Base-by-base conservation (phyloP, 2,329 filamentous ascomycete species). In the Ceratocystis lukuohia region DNA sequence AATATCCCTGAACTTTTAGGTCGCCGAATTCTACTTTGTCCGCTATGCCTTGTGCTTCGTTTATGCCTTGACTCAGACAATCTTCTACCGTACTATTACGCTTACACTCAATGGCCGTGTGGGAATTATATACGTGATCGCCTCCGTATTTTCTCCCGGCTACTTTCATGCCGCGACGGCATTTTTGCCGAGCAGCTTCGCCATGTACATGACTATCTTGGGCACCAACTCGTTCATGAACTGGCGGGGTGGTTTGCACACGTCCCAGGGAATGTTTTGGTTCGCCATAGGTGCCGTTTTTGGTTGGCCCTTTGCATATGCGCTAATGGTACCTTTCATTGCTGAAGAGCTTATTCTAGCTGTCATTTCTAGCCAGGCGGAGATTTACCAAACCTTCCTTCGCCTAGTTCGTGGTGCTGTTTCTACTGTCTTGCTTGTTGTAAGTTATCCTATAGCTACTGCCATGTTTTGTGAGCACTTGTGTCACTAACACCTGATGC, bases 251-350 rank as follows among this genome's bases (percentile, higher is more conserved):
- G 89, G 90, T 0, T 78, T 91, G 59, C 89, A 87, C 74, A 96
- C 90, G 0, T 86, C 89, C 0, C 82, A 85, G 72, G 94, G 90
- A 46, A 91, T 99, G 69, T 88, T 89, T 75, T 96, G 90, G 87
- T 96, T 97, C 73, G 91, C 89, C 15, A 78, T 91, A 7, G 94
- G 90, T 41, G 89, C 88, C 6, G 81, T 95, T 50, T 77, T 99
- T 8, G 94, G 94, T 0, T 99, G 94, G 94, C 94, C 94, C 0
- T 99, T 99, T 77, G 87, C 91, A 12, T 86, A 87, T 46, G 92
- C 91, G 8, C 80, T 99, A 50, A 85, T 88, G 66, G 76, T 87
- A 5, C 94, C 94, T 0, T 95, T 94, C 72, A 74, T 96, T 33
- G 71, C 87, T 0, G 92, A 96, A 74, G 92, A 96, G 71, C 73